Percentiles rank a stretch among this genome's conserved stretches.
These are phyloP conservation scores for Phytophthora multivora DNA, from an alignment of 352 stramenopile species.

Conservation along the genomic window DNA sequence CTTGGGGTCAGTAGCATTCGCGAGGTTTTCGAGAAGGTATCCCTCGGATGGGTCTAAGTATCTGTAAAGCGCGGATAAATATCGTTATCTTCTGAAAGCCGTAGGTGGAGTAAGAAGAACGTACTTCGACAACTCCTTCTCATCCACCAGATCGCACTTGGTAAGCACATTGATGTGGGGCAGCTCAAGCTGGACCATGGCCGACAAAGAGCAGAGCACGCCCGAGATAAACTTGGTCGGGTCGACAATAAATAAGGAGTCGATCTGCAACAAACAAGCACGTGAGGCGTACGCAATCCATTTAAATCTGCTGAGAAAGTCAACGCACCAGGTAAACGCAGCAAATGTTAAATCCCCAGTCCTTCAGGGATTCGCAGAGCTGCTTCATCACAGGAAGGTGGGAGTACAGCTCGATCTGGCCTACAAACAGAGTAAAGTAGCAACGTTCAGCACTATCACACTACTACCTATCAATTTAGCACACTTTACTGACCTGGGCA, in stretches of 20 bases:
- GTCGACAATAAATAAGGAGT: slow-evolving; percentile 94
- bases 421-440: slow-evolving; percentile 27
- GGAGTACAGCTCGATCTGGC: slow-evolving; percentile 93
- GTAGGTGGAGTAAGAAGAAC: background rate
- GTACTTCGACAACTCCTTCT: slow-evolving; percentile 90
- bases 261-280: slow-evolving; percentile 66
- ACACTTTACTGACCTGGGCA: slow-evolving; percentile 88
- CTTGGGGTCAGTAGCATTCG: slow-evolving; percentile 79
- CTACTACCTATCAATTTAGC: background rate
- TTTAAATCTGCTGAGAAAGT: background rate
- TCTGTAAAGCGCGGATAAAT: slow-evolving; percentile 25
- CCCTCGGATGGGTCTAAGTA: slow-evolving; percentile 85
- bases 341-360: slow-evolving; percentile 90
- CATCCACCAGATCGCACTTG: slow-evolving; percentile 91
- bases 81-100: slow-evolving; percentile 15
- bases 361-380: slow-evolving; percentile 80
- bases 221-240: slow-evolving; percentile 98
- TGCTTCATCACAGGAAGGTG: slow-evolving; percentile 92
- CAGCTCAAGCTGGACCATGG: slow-evolving; percentile 99
- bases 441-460: slow-evolving; percentile 4
- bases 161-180: slow-evolving; percentile 94
- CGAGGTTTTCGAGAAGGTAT: slow-evolving; percentile 84
- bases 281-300: background rate
- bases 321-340: slow-evolving; percentile 84
- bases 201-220: slow-evolving; percentile 95